These are phyloP conservation scores for Candida chilensis DNA, from an alignment of 805 yeast species.

Conservation along the genomic window DNA sequence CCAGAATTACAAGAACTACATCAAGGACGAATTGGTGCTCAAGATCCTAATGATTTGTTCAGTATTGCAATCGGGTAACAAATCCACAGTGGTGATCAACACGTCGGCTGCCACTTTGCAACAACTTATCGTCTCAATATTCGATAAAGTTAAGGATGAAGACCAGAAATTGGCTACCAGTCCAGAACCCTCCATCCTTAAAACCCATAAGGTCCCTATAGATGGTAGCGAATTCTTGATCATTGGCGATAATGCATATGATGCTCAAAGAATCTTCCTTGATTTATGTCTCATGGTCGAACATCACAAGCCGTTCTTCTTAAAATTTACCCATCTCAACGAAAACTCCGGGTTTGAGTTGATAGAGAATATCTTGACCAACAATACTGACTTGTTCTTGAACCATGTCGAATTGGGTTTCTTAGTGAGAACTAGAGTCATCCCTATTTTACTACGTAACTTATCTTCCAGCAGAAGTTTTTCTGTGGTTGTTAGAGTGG, in stretches of 20 bases:
- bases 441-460: slow-evolving; percentile 67
- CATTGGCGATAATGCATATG: slow-evolving; percentile 49
- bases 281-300: slow-evolving; percentile 69
- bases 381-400: slow-evolving; percentile 48
- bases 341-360: slow-evolving; percentile 73
- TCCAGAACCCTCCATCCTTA: slow-evolving; percentile 6
- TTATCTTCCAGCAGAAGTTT: slow-evolving; percentile 53
- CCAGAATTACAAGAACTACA: slow-evolving; percentile 47
- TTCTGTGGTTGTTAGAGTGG: slow-evolving; percentile 64
- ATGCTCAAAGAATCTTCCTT: slow-evolving; percentile 58
- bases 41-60: slow-evolving; percentile 63
- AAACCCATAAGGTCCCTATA: slow-evolving; percentile 23
- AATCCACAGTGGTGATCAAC: slow-evolving; percentile 70
- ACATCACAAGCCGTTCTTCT: slow-evolving; percentile 42
- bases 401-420: slow-evolving; percentile 56
- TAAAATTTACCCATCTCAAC: slow-evolving; percentile 43
- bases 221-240: slow-evolving; percentile 33
- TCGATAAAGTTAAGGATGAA: slow-evolving; percentile 51
- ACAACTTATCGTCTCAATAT: slow-evolving; percentile 70
- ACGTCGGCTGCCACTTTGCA: slow-evolving; percentile 92
- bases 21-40: slow-evolving; percentile 47
- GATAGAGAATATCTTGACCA: slow-evolving; percentile 66
- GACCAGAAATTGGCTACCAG: slow-evolving; percentile 10
- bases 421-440: slow-evolving; percentile 56
- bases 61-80: slow-evolving; percentile 57